Percentiles rank a stretch among this genome's conserved stretches.
Evolutionary conservation across 2,329 filamentous ascomycete genomes (phyloP).

Genomic region (Huntiella decipiens): DNA sequence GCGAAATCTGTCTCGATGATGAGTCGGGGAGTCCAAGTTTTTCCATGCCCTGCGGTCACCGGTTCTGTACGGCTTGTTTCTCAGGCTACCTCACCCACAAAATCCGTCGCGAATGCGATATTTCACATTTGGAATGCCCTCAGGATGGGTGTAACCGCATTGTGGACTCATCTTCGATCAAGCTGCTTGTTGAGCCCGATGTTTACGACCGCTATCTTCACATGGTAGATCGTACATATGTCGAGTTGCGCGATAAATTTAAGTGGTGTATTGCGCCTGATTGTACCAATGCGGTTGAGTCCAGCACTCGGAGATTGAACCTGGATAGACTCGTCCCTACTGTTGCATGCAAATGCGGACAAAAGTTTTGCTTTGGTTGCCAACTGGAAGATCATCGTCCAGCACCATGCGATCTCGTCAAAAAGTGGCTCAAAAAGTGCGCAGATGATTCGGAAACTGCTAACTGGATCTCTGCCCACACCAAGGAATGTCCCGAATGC

Average conservation of each 20-base stretch:
- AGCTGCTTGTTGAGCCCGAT: conserved; percentile 47
- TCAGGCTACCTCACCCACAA: conserved; percentile 80
- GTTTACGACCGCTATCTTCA: conserved; percentile 52
- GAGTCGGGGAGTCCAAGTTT: conserved; percentile 59
- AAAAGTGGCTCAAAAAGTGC: conserved; percentile 94
- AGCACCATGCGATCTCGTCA: conserved; percentile 76
- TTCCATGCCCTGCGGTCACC: conserved; percentile 84
- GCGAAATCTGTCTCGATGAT: conserved; percentile 94
- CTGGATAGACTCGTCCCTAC: conserved; percentile 73
- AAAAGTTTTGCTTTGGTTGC: conserved; percentile 91
- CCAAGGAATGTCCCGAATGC: conserved; percentile 93
- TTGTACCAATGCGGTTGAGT: conserved; percentile 84
- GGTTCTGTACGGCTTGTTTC: conserved; percentile 88
- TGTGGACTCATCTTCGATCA: conserved; percentile 74
- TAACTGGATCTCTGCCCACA: conserved; percentile 98
- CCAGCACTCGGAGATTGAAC: conserved; percentile 71
- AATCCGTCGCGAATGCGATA: conserved; percentile 88
- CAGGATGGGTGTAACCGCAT: conserved; percentile 74
- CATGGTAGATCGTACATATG: conserved; percentile 80
- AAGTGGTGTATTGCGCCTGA: conserved; percentile 99
- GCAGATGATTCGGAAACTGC: conserved; percentile 96
- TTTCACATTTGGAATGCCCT: conserved; percentile 84
- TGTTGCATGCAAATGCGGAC: conserved; percentile 66
- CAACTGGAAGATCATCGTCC: conserved; percentile 80
- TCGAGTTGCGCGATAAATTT: conserved; percentile 86